phyloP scores from a whole-genome alignment of 75 land plant genomes.

The Azolla pinnata region DNA sequence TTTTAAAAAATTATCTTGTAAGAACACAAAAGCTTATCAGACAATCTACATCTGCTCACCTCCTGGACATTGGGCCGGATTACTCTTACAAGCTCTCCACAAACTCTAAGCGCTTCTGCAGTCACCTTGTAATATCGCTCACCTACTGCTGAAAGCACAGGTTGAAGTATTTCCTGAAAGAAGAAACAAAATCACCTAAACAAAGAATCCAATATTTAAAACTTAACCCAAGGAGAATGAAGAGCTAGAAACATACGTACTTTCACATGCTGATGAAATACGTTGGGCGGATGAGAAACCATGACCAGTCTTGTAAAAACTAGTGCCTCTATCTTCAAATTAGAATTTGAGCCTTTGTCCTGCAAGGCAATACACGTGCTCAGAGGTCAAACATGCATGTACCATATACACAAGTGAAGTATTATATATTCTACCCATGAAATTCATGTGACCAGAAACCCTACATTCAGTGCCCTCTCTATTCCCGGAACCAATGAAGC shows the following conservation, averaged over 20 bases:
- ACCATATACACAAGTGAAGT: too few species aligned
- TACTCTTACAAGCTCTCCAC: slow-evolving; percentile 93
- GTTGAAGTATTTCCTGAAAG: slow-evolving; percentile 62
- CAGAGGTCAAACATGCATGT: too few species aligned
- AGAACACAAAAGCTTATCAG: background rate
- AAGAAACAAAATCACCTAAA: too few species aligned
- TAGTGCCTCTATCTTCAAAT: slow-evolving; percentile 95
- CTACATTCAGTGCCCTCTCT: slow-evolving; percentile 89
- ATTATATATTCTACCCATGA: slow-evolving; percentile 3
- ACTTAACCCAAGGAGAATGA: too few species aligned
- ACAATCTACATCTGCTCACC: slow-evolving; percentile 9
- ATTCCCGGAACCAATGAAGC: slow-evolving; percentile 89
- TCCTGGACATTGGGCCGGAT: slow-evolving; percentile 65
- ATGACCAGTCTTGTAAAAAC: slow-evolving; percentile 84
- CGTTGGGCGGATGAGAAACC: slow-evolving; percentile 85
- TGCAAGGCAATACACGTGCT: too few species aligned
- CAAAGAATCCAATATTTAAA: background rate
- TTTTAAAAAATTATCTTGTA: background rate
- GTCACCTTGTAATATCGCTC: slow-evolving; percentile 98
- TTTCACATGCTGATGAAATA: slow-evolving; percentile 89
- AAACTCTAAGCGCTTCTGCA: slow-evolving; percentile 92
- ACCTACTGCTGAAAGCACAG: slow-evolving; percentile 76
- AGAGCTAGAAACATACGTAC: slow-evolving; percentile 20
- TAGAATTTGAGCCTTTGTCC: slow-evolving; percentile 97
- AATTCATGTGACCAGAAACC: slow-evolving; percentile 8